phyloP scores from a whole-genome alignment of 2,329 filamentous ascomycete genomes.

The Mariannaea sp. region DNA sequence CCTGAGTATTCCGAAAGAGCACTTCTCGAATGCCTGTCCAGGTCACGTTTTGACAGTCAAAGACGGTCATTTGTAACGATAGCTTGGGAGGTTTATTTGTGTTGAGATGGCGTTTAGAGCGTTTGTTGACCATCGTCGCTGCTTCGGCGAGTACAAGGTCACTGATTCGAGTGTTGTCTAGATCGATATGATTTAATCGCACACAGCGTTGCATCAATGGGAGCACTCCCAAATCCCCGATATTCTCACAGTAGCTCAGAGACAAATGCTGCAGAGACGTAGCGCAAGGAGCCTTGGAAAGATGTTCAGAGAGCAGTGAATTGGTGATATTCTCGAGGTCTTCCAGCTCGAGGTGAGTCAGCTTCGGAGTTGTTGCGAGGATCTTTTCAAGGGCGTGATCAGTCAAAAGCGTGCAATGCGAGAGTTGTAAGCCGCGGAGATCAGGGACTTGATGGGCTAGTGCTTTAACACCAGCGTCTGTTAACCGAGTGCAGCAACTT shows the following conservation, averaged over 20 bases:
- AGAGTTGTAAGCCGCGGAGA: conserved; percentile 82
- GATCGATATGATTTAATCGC: conserved; percentile 71
- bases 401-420: conserved; percentile 74
- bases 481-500: conserved; percentile 76
- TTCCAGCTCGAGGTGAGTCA: conserved; percentile 89
- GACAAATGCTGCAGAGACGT: conserved; percentile 76
- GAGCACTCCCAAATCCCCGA: conserved; percentile 84
- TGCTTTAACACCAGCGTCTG: conserved; percentile 70
- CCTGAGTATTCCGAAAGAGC: conserved; percentile 80
- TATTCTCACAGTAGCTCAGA: conserved; percentile 84
- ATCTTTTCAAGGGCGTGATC: conserved; percentile 75
- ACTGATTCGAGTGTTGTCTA: conserved; percentile 93
- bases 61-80: conserved; percentile 79
- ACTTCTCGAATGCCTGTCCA: conserved; percentile 92
- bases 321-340: conserved; percentile 82
- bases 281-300: conserved; percentile 79
- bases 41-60: conserved; percentile 89
- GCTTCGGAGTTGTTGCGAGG: conserved; percentile 72
- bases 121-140: conserved; percentile 74
- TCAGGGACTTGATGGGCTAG: conserved; percentile 77
- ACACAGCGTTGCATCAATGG: conserved; percentile 78
- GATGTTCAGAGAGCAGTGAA: conserved; percentile 67
- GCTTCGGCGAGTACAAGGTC: conserved; percentile 87
- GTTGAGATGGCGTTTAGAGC: conserved; percentile 54
- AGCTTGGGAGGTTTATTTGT: conserved; percentile 53